A percentile compares a stretch with the other conserved stretches of the same genome.
Conservation (phyloP, 1,284 basidiomycete genomes). For the Hortiboletus rubellus region DNA sequence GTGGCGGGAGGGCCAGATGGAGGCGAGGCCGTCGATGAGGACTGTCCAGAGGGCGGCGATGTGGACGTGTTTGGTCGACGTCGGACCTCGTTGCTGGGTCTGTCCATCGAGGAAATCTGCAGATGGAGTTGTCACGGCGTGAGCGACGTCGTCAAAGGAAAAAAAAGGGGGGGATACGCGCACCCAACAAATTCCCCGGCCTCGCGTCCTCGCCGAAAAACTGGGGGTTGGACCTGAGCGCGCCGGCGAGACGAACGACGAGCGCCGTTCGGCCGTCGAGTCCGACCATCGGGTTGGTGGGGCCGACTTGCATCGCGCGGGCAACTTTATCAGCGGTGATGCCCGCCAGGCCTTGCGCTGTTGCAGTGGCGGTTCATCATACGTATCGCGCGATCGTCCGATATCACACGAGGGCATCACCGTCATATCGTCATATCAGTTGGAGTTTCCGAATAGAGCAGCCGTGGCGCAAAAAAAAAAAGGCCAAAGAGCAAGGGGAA, state of each 20-base stretch:
- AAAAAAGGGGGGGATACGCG: too few species aligned
- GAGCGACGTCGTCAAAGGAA: too few species aligned
- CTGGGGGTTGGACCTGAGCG: slow-evolving; percentile 60
- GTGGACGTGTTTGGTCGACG: slow-evolving; percentile 46
- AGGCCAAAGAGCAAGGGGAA: slow-evolving; percentile 1
- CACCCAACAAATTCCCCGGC: slow-evolving; percentile 76
- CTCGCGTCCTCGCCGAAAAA: slow-evolving; percentile 74
- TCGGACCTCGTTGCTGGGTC: slow-evolving; percentile 43
- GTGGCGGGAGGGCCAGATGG: slow-evolving; percentile 88
- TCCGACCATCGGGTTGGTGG: slow-evolving; percentile 85
- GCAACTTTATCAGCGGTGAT: slow-evolving; percentile 66
- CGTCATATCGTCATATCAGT: background rate
- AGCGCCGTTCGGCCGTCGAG: slow-evolving; percentile 84
- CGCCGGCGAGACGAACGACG: slow-evolving; percentile 69
- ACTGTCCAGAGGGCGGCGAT: slow-evolving; percentile 78
- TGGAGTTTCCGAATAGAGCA: background rate
- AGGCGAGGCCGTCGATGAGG: slow-evolving; percentile 79
- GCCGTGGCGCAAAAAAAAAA: background rate
- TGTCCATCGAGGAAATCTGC: slow-evolving; percentile 71
- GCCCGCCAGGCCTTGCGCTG: slow-evolving; percentile 71
- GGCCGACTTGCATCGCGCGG: slow-evolving; percentile 78
- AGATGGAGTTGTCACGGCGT: background rate
- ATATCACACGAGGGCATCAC: background rate
- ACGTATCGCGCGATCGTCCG: slow-evolving; percentile 6
- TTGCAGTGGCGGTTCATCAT: background rate